phyloP scores from a whole-genome alignment of 768 basidiomycete genomes.

The Pleurotus sapidus region DNA sequence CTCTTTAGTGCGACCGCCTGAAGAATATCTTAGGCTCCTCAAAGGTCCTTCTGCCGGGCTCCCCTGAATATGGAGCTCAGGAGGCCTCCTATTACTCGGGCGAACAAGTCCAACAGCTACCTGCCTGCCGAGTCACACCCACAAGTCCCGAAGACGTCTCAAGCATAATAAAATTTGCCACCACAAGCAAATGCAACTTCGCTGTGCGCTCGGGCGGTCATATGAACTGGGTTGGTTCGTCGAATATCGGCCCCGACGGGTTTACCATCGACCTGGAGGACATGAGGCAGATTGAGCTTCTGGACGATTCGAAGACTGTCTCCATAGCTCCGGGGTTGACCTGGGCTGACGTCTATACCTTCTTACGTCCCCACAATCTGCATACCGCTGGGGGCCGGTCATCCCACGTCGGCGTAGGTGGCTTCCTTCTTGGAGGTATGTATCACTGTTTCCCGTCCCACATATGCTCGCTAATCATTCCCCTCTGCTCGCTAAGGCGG shows the following conservation, averaged over 20 bases:
- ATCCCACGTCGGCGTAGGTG: conserved; percentile 13
- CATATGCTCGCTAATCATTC: not conserved
- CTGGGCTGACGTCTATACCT: conserved; percentile 11
- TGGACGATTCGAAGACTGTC: conserved; percentile 4
- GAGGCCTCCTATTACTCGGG: conserved; percentile 1
- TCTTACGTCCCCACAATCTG: conserved; percentile 3
- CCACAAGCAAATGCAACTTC: not conserved
- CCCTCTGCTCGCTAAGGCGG: conserved; percentile 9
- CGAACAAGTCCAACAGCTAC: not conserved
- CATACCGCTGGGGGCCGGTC: conserved; percentile 9
- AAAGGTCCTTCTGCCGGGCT: not conserved
- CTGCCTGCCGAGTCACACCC: conserved; percentile 6
- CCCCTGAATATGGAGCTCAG: not conserved
- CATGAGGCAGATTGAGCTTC: conserved; percentile 7
- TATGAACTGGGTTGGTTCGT: conserved; percentile 10
- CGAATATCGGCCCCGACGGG: conserved; percentile 10
- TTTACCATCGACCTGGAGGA: conserved; percentile 11
- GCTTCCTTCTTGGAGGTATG: conserved; percentile 14
- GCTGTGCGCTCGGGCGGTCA: conserved; percentile 9
- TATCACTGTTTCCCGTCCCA: not conserved
- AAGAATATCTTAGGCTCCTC: not conserved
- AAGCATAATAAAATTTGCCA: not conserved
- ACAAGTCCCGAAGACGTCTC: not conserved
- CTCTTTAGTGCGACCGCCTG: not conserved
- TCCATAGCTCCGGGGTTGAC: conserved; percentile 9